Evolutionary conservation across 257 asterid genomes (phyloP).

Genomic region (Agastache rugosa): DNA sequence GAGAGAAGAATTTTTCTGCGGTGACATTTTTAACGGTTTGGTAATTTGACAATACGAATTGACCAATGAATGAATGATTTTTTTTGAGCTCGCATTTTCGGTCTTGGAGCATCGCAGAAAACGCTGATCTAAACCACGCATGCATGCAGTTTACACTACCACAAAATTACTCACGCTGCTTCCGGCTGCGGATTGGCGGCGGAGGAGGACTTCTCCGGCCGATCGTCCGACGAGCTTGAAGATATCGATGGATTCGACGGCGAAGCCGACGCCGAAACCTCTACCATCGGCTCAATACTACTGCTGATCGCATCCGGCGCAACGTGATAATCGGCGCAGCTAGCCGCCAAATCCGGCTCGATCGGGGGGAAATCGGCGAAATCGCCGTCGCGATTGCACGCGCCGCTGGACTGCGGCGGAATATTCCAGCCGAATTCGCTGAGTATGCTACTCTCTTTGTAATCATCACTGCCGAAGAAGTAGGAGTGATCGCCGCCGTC

Average conservation of each 20-base stretch:
- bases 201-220: constrained; percentile 57
- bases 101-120: background rate
- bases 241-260: constrained; percentile 50
- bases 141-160: constrained; percentile 43
- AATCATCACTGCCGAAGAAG: constrained; percentile 45
- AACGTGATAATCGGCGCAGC: constrained; percentile 9
- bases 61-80: constrained; percentile 20
- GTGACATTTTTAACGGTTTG: constrained; percentile 31
- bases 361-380: constrained; percentile 45
- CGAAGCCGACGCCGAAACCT: constrained; percentile 33
- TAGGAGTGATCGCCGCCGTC: constrained; percentile 40
- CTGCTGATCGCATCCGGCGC: constrained; percentile 12
- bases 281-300: constrained; percentile 31
- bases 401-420: constrained; percentile 42
- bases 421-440: constrained; percentile 80
- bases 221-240: constrained; percentile 83
- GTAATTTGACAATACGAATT: constrained; percentile 26
- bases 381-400: constrained; percentile 8
- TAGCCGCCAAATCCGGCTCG: constrained; percentile 46
- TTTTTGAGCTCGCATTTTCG: constrained; percentile 10
- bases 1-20: constrained; percentile 38
- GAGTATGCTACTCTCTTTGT: constrained; percentile 48
- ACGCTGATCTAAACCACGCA: constrained; percentile 26
- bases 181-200: constrained; percentile 58
- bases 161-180: constrained; percentile 68